Evolutionary conservation across 371 early-diverging fungal genomes (phyloP).

Genomic region (Choanephora cucurbitarum): DNA sequence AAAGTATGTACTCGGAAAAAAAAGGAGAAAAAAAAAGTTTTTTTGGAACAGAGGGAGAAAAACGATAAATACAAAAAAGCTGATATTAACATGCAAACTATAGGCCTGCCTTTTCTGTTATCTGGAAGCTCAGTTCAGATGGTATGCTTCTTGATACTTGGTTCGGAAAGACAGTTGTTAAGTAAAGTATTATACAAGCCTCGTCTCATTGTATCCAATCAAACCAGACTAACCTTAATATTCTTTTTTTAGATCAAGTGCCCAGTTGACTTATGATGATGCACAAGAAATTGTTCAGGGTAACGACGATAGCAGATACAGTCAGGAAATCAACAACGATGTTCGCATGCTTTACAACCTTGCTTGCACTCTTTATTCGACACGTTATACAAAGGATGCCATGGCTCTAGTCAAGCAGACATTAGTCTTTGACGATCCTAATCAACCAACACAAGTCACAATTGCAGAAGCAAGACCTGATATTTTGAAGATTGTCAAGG

Average conservation of each 20-base stretch:
- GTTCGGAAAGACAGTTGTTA: conserved; percentile 84
- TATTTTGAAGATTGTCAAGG: conserved; percentile 72
- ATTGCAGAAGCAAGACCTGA: conserved; percentile 29
- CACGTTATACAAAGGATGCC: conserved; percentile 25
- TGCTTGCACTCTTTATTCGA: conserved; percentile 12
- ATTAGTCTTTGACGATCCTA: conserved; percentile 67
- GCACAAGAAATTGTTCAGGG: conserved; percentile 79
- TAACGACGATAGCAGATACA: background rate
- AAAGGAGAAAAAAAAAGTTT: no score
- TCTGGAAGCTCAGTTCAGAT: conserved; percentile 81
- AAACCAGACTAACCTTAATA: no score
- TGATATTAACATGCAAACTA: conserved; percentile 1
- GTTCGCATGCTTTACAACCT: conserved; percentile 22
- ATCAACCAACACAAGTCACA: conserved; percentile 82
- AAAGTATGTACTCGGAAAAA: conserved; percentile 22
- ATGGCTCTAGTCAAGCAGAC: conserved; percentile 24
- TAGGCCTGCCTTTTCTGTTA: conserved; percentile 86
- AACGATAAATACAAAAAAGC: no score
- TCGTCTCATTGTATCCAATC: background rate
- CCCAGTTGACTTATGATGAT: conserved; percentile 82
- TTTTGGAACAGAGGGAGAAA: no score
- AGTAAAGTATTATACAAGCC: conserved; percentile 32
- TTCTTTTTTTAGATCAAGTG: conserved; percentile 48
- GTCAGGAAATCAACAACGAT: background rate
- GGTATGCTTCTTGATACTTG: conserved; percentile 70